Percentiles rank a stretch among this genome's conserved stretches.
phyloP scores from a whole-genome alignment of 116 monocot species.

The Dioscorea cayenensis region DNA sequence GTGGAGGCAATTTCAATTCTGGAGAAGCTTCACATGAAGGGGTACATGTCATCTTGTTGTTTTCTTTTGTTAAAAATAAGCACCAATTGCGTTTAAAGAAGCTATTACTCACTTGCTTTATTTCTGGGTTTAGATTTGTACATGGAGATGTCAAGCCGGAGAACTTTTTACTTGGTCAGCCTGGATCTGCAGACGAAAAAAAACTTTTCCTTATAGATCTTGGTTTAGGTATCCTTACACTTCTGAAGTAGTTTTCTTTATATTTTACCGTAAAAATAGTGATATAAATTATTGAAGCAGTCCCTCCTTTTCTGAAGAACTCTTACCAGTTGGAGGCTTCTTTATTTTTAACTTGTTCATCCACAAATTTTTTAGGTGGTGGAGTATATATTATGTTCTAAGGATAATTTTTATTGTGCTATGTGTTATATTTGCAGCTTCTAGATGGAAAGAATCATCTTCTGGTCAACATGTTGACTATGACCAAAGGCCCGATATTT shows the following conservation, averaged over 20 bases:
- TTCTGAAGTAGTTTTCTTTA: not conserved
- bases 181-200: conserved; percentile 77
- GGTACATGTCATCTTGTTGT: conserved; percentile 21
- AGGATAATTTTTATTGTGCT: not conserved
- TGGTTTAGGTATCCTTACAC: conserved; percentile 52
- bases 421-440: conserved; percentile 42
- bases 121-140: conserved; percentile 45
- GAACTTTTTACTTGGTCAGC: conserved; percentile 86
- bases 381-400: not conserved
- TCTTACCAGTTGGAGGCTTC: no score
- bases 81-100: not conserved
- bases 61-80: not conserved
- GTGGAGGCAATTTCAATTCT: conserved; percentile 86
- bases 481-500: conserved; percentile 76
- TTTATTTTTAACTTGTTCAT: no score
- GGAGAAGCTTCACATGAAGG: conserved; percentile 86
- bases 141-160: conserved; percentile 94
- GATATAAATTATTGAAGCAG: not conserved
- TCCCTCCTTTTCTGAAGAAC: not conserved
- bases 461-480: conserved; percentile 70
- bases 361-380: not conserved
- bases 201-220: conserved; percentile 95
- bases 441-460: conserved; percentile 83
- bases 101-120: not conserved
- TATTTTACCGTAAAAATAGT: not conserved